Conservation (phyloP, 768 basidiomycete species). For the Leucosporidium creatinivorum region DNA sequence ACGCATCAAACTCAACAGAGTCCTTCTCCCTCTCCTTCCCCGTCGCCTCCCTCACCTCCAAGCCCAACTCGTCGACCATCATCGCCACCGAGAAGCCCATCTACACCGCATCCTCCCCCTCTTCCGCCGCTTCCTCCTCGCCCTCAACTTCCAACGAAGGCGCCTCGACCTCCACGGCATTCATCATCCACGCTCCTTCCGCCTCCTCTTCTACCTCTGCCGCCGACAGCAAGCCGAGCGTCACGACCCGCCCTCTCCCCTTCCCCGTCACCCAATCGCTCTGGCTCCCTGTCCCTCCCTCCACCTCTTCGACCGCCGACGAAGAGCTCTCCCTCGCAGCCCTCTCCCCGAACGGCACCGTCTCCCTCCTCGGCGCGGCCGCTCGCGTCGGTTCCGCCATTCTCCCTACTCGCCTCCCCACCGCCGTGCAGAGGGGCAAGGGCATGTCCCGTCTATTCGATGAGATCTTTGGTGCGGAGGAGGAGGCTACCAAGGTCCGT, state of each 20-base stretch:
- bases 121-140: background rate
- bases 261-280: constrained; percentile 55
- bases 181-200: constrained; percentile 10
- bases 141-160: background rate
- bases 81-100: background rate
- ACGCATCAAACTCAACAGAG: background rate
- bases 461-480: constrained; percentile 35
- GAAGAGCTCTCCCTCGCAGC: constrained; percentile 56
- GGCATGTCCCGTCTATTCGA: constrained; percentile 22
- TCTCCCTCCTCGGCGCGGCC: constrained; percentile 62
- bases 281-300: constrained; percentile 44
- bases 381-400: constrained; percentile 11
- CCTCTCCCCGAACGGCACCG: constrained; percentile 60
- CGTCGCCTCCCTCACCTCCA: constrained; percentile 17
- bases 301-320: constrained; percentile 33
- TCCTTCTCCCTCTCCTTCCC: constrained; percentile 1
- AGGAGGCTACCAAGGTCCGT: background rate
- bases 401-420: constrained; percentile 16
- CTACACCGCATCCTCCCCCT: no score
- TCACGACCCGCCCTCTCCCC: constrained; percentile 49
- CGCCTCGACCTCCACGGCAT: background rate
- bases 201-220: constrained; percentile 6
- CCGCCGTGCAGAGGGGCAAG: background rate
- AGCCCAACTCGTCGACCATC: background rate
- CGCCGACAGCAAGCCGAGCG: background rate